Percentiles rank a stretch among this genome's conserved stretches.
These are phyloP conservation scores for Clathrus columnatus DNA, from an alignment of 768 basidiomycete species.

Conservation along the genomic window DNA sequence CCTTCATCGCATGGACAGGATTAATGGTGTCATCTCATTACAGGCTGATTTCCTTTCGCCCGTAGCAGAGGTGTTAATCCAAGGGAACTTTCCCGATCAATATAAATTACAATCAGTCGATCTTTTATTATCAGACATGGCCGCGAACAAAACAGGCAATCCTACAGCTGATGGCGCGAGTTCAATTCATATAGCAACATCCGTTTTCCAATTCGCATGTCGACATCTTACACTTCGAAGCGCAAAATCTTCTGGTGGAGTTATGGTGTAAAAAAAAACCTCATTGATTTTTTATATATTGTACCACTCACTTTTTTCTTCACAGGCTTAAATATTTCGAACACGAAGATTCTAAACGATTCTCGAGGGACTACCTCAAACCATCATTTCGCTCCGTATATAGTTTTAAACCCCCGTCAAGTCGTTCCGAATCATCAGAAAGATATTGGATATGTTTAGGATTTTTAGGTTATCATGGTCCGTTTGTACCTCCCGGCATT, in stretches of 20 bases:
- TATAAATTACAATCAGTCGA: conserved; percentile 34
- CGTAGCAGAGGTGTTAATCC: conserved; percentile 37
- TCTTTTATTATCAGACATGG: conserved; percentile 85
- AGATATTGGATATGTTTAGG: conserved; percentile 83
- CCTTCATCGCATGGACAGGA: conserved; percentile 58
- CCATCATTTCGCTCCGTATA: conserved; percentile 59
- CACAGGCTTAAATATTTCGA: conserved; percentile 77
- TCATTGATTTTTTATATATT: conserved; percentile 9
- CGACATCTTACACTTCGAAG: conserved; percentile 40
- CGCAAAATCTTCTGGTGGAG: conserved; percentile 37
- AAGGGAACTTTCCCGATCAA: conserved; percentile 25
- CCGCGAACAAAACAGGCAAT: conserved; percentile 73
- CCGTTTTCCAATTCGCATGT: conserved; percentile 62
- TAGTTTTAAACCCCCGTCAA: conserved; percentile 75
- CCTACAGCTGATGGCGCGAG: conserved; percentile 52
- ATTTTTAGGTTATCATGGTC: conserved; percentile 22
- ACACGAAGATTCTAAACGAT: conserved; percentile 62
- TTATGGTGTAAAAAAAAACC: conserved; percentile 44
- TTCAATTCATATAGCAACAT: conserved; percentile 64
- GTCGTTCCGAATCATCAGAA: conserved; percentile 69
- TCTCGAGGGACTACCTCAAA: conserved; percentile 48
- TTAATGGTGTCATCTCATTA: conserved; percentile 65
- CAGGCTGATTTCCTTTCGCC: conserved; percentile 72
- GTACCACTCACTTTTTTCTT: conserved; percentile 8
- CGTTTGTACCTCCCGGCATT: too few species aligned